Evolutionary conservation across 345 rosid species (phyloP), one percentile per base, ranked within the genome.

Genomic region (Citrus unshiu): DNA sequence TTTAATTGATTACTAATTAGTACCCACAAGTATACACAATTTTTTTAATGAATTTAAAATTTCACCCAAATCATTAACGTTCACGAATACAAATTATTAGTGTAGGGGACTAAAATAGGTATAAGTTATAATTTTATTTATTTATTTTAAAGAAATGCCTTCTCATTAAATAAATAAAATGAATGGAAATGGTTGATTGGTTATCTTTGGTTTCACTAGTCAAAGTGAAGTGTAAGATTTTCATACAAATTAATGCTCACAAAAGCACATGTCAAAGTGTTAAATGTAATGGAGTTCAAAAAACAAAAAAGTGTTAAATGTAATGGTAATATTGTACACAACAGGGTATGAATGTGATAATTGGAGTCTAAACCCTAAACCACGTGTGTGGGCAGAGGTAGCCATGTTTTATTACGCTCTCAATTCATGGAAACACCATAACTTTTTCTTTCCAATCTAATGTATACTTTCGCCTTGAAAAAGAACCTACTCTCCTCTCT

Each of bases 341-440:
- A 27, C 58, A 70, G 60, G 34, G 30, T 65, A 22, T 54, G 58
- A 54, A 54, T 54, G 81, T 69, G 82, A 80, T 80, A 78, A 82
- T 77, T 85, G 79, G 83, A 21, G 76, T 63, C 78, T 67, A 72
- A 75, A 79, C 79, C 59, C 76, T 67, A 72, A 75, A 77, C 79
- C 85, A 83, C 85, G 81, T 86, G 77, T 73, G 79, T 66, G 65
- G 81, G 68, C 77, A 35, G 57, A 30, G 70, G 70, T 37, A 54
- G 51, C 74, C 79, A 77, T 83, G 35, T 77, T 72, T 40, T 25
- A 19, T 37, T 9, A 18, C 43, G 21, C 51, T 77, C 57, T 51
- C 77, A 77, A 74, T 63, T 78, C 75, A 72, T 27, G 69, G 65
- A 74, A 65, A 25, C 76, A 75, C 70, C 56, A 9, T 62, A 40